These are phyloP conservation scores for Panicum hallii DNA, from an alignment of 202 grass and related monocot species.

Conservation along the genomic window DNA sequence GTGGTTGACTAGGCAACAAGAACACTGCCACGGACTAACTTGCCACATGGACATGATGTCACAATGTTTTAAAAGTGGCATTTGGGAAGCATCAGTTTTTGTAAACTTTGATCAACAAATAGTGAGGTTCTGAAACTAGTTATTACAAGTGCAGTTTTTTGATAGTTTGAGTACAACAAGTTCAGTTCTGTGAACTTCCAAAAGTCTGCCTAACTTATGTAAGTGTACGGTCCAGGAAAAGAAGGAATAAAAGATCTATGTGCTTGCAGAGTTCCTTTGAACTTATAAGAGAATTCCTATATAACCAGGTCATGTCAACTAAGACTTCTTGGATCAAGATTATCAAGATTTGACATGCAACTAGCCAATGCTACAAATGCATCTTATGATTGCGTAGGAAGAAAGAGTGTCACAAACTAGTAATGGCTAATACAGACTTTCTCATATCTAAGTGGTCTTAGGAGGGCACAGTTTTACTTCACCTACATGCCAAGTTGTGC, in stretches of 20 bases:
- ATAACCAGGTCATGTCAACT: background rate
- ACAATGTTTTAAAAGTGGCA: background rate
- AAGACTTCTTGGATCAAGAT: background rate
- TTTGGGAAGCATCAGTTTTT: background rate
- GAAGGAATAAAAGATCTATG: background rate
- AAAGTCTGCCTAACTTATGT: too few relatives aligned
- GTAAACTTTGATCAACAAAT: background rate
- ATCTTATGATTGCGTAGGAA: constrained; percentile 23
- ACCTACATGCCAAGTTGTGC: constrained; percentile 4
- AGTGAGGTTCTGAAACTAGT: background rate
- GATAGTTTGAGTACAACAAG: background rate
- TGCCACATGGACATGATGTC: background rate
- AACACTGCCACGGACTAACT: background rate
- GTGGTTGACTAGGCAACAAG: background rate
- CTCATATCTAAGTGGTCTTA: constrained; percentile 16
- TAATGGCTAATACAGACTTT: constrained; percentile 7
- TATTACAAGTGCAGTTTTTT: background rate
- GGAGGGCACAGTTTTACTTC: constrained; percentile 7
- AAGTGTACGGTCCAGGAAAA: background rate
- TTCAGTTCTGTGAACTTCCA: background rate
- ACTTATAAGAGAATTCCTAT: constrained; percentile 8
- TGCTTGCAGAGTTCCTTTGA: constrained; percentile 19
- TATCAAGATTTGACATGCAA: constrained; percentile 7
- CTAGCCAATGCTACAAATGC: constrained; percentile 16
- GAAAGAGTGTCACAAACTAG: constrained; percentile 16